phyloP scores from a whole-genome alignment of 1,284 basidiomycete species.

The Austroboletus niveus region DNA sequence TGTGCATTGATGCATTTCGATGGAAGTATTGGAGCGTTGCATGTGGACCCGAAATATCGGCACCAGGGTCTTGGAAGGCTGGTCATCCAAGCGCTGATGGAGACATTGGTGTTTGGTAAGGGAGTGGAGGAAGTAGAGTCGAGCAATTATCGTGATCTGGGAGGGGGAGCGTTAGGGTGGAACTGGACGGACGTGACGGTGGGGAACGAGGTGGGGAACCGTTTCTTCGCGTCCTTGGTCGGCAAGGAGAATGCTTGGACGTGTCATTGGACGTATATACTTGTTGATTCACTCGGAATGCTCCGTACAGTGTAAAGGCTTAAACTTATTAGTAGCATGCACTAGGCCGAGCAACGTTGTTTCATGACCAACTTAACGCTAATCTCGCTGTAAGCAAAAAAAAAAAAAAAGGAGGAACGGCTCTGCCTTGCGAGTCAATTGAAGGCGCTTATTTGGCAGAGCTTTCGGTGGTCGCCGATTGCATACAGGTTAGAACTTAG shows the following conservation, averaged over 20 bases:
- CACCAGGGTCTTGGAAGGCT: slow-evolving; percentile 16
- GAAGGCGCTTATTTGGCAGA: too few relatives aligned
- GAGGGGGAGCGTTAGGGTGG: slow-evolving; percentile 24
- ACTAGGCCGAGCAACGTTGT: too few relatives aligned
- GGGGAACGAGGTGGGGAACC: slow-evolving; percentile 9
- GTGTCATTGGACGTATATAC: slow-evolving; percentile 15
- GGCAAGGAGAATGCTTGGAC: slow-evolving; percentile 8
- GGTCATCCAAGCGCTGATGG: slow-evolving; percentile 11
- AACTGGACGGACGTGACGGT: slow-evolving; percentile 20
- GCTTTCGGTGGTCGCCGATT: too few relatives aligned
- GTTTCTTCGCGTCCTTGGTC: slow-evolving; percentile 14
- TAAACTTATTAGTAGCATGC: too few relatives aligned
- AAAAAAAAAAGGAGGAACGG: too few relatives aligned
- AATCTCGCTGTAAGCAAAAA: too few relatives aligned
- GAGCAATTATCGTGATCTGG: slow-evolving; percentile 7
- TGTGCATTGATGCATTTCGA: slow-evolving; percentile 22
- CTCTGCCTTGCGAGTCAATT: too few relatives aligned
- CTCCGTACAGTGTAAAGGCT: too few relatives aligned
- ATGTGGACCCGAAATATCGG: slow-evolving; percentile 10
- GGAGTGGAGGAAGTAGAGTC: background rate
- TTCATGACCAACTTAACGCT: too few relatives aligned
- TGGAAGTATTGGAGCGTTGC: slow-evolving; percentile 21
- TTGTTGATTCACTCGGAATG: too few relatives aligned
- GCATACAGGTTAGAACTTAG: too few relatives aligned
- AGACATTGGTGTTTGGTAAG: slow-evolving; percentile 11